phyloP scores from a whole-genome alignment of 2,329 filamentous ascomycete species.

The Beauveria caledonica region DNA sequence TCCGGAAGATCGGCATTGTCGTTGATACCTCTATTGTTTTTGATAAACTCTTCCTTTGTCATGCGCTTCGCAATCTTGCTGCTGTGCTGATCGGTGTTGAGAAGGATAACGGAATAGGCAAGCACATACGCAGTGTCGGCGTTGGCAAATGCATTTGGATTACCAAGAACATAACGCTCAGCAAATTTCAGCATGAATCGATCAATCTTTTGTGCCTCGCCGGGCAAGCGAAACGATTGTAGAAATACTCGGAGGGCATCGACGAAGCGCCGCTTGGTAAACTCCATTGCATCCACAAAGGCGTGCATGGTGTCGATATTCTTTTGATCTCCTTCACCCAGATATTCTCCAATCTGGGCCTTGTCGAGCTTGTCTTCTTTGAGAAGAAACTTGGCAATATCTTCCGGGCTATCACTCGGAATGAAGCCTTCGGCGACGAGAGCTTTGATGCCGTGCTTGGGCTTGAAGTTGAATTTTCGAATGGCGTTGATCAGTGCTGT shows the following conservation, averaged over 20 bases:
- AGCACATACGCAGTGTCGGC: conserved; percentile 96
- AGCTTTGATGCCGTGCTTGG: conserved; percentile 83
- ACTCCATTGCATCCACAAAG: conserved; percentile 94
- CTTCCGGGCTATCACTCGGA: conserved; percentile 63
- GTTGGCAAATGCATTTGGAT: conserved; percentile 95
- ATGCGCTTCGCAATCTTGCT: conserved; percentile 75
- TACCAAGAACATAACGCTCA: conserved; percentile 87
- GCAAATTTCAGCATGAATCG: conserved; percentile 99
- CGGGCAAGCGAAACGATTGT: conserved; percentile 88
- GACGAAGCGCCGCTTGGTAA: conserved; percentile 82
- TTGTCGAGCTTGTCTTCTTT: conserved; percentile 83
- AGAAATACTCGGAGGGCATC: conserved; percentile 86
- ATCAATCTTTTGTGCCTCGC: conserved; percentile 98
- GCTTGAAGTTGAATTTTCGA: conserved; percentile 93
- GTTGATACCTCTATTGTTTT: conserved; percentile 97
- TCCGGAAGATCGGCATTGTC: conserved; percentile 88
- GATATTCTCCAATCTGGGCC: conserved; percentile 82
- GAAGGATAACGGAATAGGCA: conserved; percentile 90
- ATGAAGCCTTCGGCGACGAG: conserved; percentile 85
- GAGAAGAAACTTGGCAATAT: conserved; percentile 78
- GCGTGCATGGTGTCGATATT: conserved; percentile 98
- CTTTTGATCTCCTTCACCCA: conserved; percentile 86
- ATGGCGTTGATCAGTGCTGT: conserved; percentile 86
- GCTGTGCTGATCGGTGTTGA: conserved; percentile 95
- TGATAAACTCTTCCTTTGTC: conserved; percentile 97